Conservation (phyloP, 805 yeast genomes). For the Starmera dryadoides region DNA sequence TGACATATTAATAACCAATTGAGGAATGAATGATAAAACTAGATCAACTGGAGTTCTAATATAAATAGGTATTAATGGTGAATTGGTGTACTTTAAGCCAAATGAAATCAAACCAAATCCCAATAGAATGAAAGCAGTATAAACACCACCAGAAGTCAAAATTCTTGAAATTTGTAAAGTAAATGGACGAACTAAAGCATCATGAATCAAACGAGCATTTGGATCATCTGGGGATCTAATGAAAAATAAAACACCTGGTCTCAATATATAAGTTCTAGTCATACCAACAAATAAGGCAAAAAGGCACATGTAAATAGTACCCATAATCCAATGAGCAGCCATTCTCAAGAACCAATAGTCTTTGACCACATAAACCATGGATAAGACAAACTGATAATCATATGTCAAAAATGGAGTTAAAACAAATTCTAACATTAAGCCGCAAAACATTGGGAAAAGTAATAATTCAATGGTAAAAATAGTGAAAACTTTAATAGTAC, state of each 20-base stretch:
- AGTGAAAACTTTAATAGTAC: conserved; percentile 66
- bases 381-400: conserved; percentile 1
- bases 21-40: background rate
- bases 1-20: conserved; percentile 2
- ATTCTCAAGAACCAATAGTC: background rate
- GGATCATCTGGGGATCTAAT: conserved; percentile 95
- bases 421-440: conserved; percentile 65
- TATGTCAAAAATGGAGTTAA: conserved; percentile 47
- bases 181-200: conserved; percentile 76
- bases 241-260: conserved; percentile 88
- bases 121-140: conserved; percentile 59
- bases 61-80: conserved; percentile 14
- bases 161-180: conserved; percentile 66
- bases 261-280: conserved; percentile 62
- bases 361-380: background rate
- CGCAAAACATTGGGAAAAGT: conserved; percentile 85
- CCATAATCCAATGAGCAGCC: background rate
- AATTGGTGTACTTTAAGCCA: conserved; percentile 9
- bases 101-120: conserved; percentile 55
- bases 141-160: conserved; percentile 63
- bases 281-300: conserved; percentile 84
- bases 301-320: conserved; percentile 81
- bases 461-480: conserved; percentile 74
- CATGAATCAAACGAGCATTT: conserved; percentile 76
- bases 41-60: conserved; percentile 1